phyloP scores from a whole-genome alignment of 2,329 filamentous ascomycete species.

The Colletotrichum noveboracense region DNA sequence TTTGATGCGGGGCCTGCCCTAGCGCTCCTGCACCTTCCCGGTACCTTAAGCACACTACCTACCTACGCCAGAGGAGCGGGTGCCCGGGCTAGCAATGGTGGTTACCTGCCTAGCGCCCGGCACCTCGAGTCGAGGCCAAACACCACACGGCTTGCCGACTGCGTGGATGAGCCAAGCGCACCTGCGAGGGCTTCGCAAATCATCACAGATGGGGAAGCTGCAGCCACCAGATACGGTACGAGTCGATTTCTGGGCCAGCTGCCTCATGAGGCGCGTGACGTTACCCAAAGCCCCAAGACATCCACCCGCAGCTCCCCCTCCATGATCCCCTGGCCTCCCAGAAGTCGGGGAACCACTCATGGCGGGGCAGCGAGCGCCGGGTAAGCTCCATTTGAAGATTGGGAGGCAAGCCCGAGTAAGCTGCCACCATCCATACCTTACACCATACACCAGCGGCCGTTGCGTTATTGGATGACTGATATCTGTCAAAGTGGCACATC shows the following conservation, averaged over 20 bases:
- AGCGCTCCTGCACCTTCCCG: constrained; percentile 14
- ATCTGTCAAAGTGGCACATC: neutral
- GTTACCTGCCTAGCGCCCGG: neutral
- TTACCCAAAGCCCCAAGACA: neutral
- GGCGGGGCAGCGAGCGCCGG: neutral
- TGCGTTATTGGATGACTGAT: neutral
- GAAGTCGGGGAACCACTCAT: neutral
- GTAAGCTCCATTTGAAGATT: neutral
- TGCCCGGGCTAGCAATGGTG: neutral
- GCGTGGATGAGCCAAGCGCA: neutral
- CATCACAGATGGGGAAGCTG: neutral
- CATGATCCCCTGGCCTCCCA: neutral
- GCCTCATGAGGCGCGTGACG: neutral
- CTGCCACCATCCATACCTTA: neutral
- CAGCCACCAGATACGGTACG: neutral
- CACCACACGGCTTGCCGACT: neutral
- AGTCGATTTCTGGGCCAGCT: neutral
- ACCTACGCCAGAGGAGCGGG: neutral
- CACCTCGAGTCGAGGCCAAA: constrained; percentile 6
- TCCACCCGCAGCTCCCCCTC: neutral
- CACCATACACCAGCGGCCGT: neutral
- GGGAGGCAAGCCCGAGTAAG: neutral
- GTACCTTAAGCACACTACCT: neutral
- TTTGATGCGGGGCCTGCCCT: constrained; percentile 12
- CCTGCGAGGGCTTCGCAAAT: neutral